These are phyloP conservation scores for Phaeosphaeriaceae sp. DNA, from an alignment of 2,329 filamentous ascomycete species.

Conservation along the genomic window DNA sequence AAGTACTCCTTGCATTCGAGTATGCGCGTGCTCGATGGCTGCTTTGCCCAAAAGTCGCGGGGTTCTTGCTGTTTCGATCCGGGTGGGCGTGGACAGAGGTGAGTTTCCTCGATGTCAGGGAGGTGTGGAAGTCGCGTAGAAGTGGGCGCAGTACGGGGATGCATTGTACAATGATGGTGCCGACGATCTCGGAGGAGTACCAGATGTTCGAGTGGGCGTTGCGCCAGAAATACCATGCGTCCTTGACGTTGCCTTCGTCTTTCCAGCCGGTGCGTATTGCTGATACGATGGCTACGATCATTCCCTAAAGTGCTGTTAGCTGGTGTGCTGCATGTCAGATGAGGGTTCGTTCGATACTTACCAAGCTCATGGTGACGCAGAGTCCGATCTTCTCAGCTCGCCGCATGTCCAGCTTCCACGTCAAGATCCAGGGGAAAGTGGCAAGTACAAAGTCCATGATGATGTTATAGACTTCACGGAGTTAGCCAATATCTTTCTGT, in stretches of 20 bases:
- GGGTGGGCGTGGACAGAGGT: constrained; percentile 21
- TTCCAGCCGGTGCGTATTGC: constrained; percentile 61
- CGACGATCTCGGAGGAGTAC: constrained; percentile 62
- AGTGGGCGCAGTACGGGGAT: constrained; percentile 61
- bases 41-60: constrained; percentile 3
- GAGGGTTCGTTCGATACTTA: no score
- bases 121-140: constrained; percentile 52
- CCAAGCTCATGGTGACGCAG: constrained; percentile 59
- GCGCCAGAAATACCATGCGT: constrained; percentile 58
- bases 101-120: constrained; percentile 46
- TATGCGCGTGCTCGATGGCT: constrained; percentile 31
- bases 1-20: constrained; percentile 25
- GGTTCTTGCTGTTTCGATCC: constrained; percentile 22
- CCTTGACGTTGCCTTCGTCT: constrained; percentile 57
- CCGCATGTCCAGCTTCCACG: constrained; percentile 58
- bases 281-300: constrained; percentile 59
- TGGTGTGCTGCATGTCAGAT: background rate
- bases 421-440: constrained; percentile 60
- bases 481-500: constrained; percentile 6
- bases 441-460: constrained; percentile 64
- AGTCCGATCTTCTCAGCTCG: constrained; percentile 60
- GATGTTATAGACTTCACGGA: constrained; percentile 60
- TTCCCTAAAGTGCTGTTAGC: constrained; percentile 39
- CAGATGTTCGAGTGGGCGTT: constrained; percentile 58
- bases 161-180: constrained; percentile 64